Evolutionary conservation across 1,284 basidiomycete species (phyloP), one percentile per base, ranked within the genome.

Genomic region (Cutaneotrichosporon sp.): DNA sequence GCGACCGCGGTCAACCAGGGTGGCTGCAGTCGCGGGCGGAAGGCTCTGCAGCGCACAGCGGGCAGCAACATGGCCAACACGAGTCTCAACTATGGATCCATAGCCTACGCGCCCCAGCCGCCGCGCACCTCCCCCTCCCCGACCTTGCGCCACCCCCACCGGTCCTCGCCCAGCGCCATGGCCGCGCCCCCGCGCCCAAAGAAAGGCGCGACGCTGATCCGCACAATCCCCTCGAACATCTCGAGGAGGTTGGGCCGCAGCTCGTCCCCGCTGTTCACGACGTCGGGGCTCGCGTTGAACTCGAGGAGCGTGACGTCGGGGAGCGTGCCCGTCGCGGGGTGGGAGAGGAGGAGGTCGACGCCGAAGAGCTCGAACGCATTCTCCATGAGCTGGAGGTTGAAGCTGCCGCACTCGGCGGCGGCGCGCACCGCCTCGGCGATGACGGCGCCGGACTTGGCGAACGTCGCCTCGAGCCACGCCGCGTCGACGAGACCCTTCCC

Each of bases 351-450:
- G 65, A 99, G 89, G 76, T 99, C 95, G 11, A 92, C 85, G 0
- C 95, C 95, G 73, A 90, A 98, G 13, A 99, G 76, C 79, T 99
- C 97, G 72, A 97, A 99, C 0, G 91, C 91, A 72, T 98, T 97
- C 0, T 92, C 90, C 58, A 93, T 78, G 1, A 90, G 84, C 89
- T 97, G 74, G 54, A 67, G 61, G 46, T 68, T 72, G 38, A 77
- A 76, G 36, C 71, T 72, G 7, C 76, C 89, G 69, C 87, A 90
- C 66, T 89, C 87, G 16, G 92, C 80, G 1, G 90, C 92, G 3
- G 95, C 95, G 72, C 84, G 87, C 77, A 98, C 95, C 1, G 87
- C 87, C 69, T 95, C 92, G 0, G 84, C 86, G 2, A 97, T 83
- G 13, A 90, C 81, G 13, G 84, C 82, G 1, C 84, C 81, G 58